Evolutionary conservation across 306 rosid genomes (phyloP).

Genomic region (Quercus dentata): DNA sequence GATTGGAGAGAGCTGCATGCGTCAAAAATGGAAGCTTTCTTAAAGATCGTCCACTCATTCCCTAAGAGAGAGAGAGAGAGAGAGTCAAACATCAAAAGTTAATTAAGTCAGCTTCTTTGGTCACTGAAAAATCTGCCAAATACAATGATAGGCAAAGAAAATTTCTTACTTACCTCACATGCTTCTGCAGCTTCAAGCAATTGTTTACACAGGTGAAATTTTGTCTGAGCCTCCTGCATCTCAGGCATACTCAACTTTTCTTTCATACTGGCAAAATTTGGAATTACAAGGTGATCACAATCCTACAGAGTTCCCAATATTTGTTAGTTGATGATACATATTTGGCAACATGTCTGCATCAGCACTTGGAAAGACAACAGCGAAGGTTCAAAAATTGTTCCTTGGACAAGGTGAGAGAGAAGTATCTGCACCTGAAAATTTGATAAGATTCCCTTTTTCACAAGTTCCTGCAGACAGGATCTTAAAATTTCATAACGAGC

Average conservation of each 20-base stretch:
- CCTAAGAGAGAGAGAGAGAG: conserved; percentile 45
- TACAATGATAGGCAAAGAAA: conserved; percentile 2
- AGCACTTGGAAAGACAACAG: not conserved
- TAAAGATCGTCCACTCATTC: conserved; percentile 86
- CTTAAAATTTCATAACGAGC: conserved; percentile 91
- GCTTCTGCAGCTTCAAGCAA: conserved; percentile 80
- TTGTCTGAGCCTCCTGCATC: conserved; percentile 34
- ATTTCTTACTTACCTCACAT: conserved; percentile 62
- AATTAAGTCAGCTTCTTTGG: not conserved
- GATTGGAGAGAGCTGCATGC: conserved; percentile 73
- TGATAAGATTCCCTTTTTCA: conserved; percentile 61
- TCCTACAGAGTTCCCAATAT: conserved; percentile 45
- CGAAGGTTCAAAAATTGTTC: conserved; percentile 4
- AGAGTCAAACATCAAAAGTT: not conserved
- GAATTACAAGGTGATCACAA: conserved; percentile 41
- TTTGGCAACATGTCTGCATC: conserved; percentile 13
- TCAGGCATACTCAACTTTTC: conserved; percentile 46
- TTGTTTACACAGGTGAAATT: conserved; percentile 47
- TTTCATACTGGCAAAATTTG: conserved; percentile 57
- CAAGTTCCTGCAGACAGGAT: conserved; percentile 83
- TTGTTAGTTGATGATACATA: conserved; percentile 22
- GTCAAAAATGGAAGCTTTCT: conserved; percentile 95
- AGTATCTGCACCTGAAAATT: conserved; percentile 49
- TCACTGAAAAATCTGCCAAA: not conserved
- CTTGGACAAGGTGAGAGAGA: conserved; percentile 12